A percentile compares a stretch with the other conserved stretches of the same genome.
Conservation (phyloP, 2,329 filamentous ascomycete species). For the Epichloe gansuensis region DNA sequence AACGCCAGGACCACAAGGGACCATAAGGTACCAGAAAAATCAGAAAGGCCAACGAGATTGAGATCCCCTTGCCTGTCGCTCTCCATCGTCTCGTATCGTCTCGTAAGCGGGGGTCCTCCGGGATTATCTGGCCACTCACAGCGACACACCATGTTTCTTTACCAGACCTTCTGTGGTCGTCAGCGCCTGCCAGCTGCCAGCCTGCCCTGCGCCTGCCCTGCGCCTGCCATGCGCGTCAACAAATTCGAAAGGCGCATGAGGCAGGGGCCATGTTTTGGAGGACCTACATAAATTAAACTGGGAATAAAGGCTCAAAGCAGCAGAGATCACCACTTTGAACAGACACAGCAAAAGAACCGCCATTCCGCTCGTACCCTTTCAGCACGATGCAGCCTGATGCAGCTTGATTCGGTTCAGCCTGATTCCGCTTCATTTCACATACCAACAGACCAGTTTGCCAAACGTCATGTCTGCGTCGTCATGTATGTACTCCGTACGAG, state of each 20-base stretch:
- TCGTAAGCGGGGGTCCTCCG: background rate
- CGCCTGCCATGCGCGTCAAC: background rate
- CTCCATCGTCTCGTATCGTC: background rate
- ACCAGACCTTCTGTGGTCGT: background rate
- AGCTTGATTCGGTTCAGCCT: too few relatives aligned
- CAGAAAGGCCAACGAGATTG: background rate
- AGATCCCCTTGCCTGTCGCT: background rate
- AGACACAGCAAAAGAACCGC: background rate
- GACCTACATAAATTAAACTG: background rate
- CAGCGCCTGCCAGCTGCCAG: background rate
- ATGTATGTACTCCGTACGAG: too few relatives aligned
- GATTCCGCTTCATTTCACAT: too few relatives aligned
- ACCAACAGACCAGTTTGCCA: too few relatives aligned
- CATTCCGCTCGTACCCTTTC: background rate
- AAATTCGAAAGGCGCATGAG: background rate
- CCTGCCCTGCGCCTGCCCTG: background rate
- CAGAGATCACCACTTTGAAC: too few relatives aligned
- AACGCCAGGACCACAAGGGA: too few relatives aligned
- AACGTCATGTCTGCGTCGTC: too few relatives aligned
- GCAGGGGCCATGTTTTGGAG: background rate
- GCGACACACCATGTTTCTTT: background rate
- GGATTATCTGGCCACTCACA: background rate
- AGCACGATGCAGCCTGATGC: too few relatives aligned
- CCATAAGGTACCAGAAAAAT: too few relatives aligned
- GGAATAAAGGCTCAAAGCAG: too few relatives aligned